Evolutionary conservation across 1,284 basidiomycete genomes (phyloP).

Genomic region (Singerocomus rubriflavus): DNA sequence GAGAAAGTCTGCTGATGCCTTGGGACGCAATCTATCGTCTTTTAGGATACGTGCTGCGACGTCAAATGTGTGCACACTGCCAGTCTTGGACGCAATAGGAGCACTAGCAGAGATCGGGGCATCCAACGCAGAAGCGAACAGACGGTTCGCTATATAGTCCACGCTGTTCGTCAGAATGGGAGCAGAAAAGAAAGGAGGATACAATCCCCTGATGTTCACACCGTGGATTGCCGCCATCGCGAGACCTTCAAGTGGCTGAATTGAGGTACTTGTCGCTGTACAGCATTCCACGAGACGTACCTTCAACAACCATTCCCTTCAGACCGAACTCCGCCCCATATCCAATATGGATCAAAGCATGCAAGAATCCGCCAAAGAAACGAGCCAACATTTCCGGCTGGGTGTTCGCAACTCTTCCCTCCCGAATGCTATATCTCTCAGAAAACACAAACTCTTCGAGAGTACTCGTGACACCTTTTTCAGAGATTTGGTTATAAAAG

Average conservation of each 20-base stretch:
- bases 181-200: constrained; percentile 19
- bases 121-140: constrained; percentile 16
- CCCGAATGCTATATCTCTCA: constrained; percentile 43
- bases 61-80: constrained; percentile 27
- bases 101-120: background rate
- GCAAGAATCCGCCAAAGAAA: constrained; percentile 25
- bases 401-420: constrained; percentile 8
- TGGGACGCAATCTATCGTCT: constrained; percentile 18
- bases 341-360: constrained; percentile 31
- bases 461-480: constrained; percentile 39
- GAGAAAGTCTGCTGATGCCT: background rate
- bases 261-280: background rate
- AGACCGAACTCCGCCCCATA: constrained; percentile 34
- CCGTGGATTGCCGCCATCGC: constrained; percentile 20
- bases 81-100: constrained; percentile 2
- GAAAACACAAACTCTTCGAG: constrained; percentile 62
- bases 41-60: constrained; percentile 27
- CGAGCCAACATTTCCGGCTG: constrained; percentile 29
- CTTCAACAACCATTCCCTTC: constrained; percentile 31
- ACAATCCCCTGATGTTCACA: constrained; percentile 11
- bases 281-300: constrained; percentile 9
- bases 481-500: constrained; percentile 46
- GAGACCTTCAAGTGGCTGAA: constrained; percentile 21
- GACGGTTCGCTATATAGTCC: background rate
- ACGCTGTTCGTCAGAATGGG: background rate